Evolutionary conservation across 1,139 yeast species (phyloP), one percentile per base, ranked within the genome.

Genomic region (Candida sojae): DNA sequence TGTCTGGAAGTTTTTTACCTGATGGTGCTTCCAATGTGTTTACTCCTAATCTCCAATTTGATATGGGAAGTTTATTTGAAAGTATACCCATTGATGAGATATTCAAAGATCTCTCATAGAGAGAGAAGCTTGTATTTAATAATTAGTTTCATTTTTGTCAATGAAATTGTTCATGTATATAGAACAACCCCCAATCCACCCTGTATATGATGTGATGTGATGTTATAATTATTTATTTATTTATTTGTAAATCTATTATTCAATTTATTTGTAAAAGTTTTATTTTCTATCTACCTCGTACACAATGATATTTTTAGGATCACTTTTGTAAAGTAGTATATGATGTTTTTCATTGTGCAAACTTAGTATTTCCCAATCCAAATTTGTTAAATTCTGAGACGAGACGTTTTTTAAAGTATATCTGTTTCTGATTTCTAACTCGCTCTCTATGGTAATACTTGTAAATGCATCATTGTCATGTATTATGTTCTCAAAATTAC

Each of bases 41-140:
- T 1, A 36, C 39, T 6, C 39, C 39, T 5, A 36, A 36, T 9
- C 11, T n/a, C 6, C 17, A 23, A 10, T 6, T 50, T 39, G 53
- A 49, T 29, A 30, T 45, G 31, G 46, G 40, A 32, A 37, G 30
- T 31, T 46, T 55, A 36, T 54, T 54, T 51, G 57, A 54, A 28
- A 54, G 50, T 33, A 46, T 52, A 32, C 57, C 57, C 12, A 44
- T 55, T 47, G 58, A 55, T 40, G 58, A 55, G 39, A 43, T 55
- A n/a, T 55, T 55, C 34, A 53, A 48, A 37, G 58, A 55, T 39
- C 46, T 54, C 34, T 39, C 49, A 2, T 53, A 41, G 43, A 38
- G 29, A 42, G 25, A 28, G n/a, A n/a, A 9, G 9, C 21, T 23
- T 32, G 10, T 37, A 13, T 26, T 26, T 26, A 26, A 6, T 26